phyloP scores from a whole-genome alignment of 106 monocot species.

The Hemerocallis citrina region DNA sequence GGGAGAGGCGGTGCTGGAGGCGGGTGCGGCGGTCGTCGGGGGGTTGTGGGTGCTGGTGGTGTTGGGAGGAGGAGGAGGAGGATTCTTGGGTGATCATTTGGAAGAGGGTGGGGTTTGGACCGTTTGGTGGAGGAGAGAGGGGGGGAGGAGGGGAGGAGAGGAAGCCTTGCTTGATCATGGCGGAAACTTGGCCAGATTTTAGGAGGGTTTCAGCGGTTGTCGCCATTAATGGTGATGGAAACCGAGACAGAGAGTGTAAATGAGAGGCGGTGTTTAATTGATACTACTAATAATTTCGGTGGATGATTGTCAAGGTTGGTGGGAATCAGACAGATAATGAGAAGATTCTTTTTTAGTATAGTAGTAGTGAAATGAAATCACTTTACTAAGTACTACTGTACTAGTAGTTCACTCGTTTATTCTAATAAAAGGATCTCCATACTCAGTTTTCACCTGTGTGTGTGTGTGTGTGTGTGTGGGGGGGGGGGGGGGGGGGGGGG shows the following conservation, averaged over 20 bases:
- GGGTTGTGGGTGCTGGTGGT: conserved; percentile 6
- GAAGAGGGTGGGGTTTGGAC: conserved; percentile 8
- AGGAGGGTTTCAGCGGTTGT: conserved; percentile 24
- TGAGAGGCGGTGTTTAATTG: background rate
- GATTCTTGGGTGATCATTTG: background rate
- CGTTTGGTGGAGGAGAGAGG: background rate
- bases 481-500: no score
- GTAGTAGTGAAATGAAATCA: no score
- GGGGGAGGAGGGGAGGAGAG: conserved; percentile 14
- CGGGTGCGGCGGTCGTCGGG: conserved; percentile 5
- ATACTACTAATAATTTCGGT: no score
- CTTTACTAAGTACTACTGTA: no score
- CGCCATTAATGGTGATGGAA: background rate
- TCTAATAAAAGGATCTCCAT: no score
- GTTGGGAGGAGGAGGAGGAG: conserved; percentile 1
- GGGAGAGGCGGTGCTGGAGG: conserved; percentile 22
- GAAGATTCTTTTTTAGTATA: no score
- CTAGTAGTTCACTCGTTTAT: no score
- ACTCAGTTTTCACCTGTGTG: no score
- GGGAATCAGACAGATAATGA: no score
- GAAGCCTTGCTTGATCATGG: conserved; percentile 51
- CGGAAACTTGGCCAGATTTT: conserved; percentile 30
- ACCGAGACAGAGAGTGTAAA: background rate
- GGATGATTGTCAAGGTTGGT: no score
- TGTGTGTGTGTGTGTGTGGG: no score